Evolutionary conservation across 371 early-diverging fungal genomes (phyloP).

Genomic region (Apophysomyces sp.): DNA sequence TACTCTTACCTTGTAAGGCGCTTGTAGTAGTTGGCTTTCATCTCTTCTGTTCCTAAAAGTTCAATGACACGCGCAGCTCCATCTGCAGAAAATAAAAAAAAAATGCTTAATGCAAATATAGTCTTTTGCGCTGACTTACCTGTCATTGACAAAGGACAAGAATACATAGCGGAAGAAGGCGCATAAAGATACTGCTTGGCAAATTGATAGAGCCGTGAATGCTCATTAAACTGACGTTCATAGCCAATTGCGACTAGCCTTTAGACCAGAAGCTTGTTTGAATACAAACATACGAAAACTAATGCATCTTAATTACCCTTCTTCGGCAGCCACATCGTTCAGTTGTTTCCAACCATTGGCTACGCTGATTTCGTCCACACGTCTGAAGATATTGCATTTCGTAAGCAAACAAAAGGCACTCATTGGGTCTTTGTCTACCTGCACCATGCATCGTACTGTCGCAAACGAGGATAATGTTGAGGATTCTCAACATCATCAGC

Average conservation of each 20-base stretch:
- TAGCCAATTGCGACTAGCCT: slow-evolving; percentile 65
- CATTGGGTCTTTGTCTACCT: slow-evolving; percentile 20
- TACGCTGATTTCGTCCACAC: slow-evolving; percentile 60
- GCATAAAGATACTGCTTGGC: slow-evolving; percentile 64
- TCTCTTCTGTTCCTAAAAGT: slow-evolving; percentile 46
- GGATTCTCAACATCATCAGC: slow-evolving; percentile 40
- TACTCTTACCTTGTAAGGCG: slow-evolving; percentile 35
- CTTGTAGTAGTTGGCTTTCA: slow-evolving; percentile 46
- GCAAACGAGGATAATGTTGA: slow-evolving; percentile 57
- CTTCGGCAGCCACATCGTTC: slow-evolving; percentile 58
- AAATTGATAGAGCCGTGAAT: slow-evolving; percentile 62
- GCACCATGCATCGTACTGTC: slow-evolving; percentile 71
- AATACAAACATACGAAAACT: background rate
- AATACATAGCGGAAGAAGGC: slow-evolving; percentile 54
- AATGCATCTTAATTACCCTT: slow-evolving; percentile 38
- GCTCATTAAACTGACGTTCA: slow-evolving; percentile 52
- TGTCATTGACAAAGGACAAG: slow-evolving; percentile 75
- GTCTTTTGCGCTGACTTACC: too few relatives aligned
- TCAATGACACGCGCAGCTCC: slow-evolving; percentile 66
- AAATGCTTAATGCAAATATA: too few relatives aligned
- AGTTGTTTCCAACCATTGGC: slow-evolving; percentile 60
- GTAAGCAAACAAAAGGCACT: background rate
- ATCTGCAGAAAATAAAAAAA: slow-evolving; percentile 26
- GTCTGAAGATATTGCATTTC: slow-evolving; percentile 15
- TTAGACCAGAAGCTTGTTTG: background rate